A percentile compares a stretch with the other conserved stretches of the same genome.
These are phyloP conservation scores for Podila minutissima DNA, from an alignment of 192 early-diverging fungal species.

Conservation along the genomic window DNA sequence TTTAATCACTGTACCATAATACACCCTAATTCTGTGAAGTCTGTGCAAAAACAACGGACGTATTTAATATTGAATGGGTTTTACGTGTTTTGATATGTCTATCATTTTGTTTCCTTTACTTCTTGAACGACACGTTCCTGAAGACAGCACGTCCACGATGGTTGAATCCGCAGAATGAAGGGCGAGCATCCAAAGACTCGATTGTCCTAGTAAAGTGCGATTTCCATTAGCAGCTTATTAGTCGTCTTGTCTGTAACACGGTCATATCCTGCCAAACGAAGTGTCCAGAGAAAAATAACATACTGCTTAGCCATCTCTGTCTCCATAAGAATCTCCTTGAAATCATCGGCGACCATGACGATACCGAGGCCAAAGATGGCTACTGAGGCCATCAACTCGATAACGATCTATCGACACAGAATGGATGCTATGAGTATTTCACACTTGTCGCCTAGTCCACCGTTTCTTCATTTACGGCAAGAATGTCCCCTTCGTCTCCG, in stretches of 20 bases:
- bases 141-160: constrained; percentile 60
- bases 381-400: constrained; percentile 60
- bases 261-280: not conserved
- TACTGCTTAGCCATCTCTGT: constrained; percentile 70
- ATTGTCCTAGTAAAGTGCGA: constrained; percentile 56
- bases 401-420: constrained; percentile 49
- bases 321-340: constrained; percentile 69
- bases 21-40: not conserved
- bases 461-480: not conserved
- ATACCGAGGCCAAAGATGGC: constrained; percentile 58
- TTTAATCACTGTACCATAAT: not conserved
- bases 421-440: not conserved
- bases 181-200: constrained; percentile 67
- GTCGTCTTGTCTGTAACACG: not conserved
- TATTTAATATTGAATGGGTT: too few species aligned
- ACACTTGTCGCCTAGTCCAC: not conserved
- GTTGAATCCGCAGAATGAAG: constrained; percentile 67
- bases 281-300: constrained; percentile 4
- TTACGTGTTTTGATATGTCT: not conserved
- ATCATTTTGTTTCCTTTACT: constrained; percentile 2
- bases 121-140: constrained; percentile 30
- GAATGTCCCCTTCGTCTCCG: not conserved
- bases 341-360: constrained; percentile 59
- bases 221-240: not conserved
- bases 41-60: not conserved